phyloP scores from a whole-genome alignment of 345 rosid genomes.

The Conringia planisiliqua region DNA sequence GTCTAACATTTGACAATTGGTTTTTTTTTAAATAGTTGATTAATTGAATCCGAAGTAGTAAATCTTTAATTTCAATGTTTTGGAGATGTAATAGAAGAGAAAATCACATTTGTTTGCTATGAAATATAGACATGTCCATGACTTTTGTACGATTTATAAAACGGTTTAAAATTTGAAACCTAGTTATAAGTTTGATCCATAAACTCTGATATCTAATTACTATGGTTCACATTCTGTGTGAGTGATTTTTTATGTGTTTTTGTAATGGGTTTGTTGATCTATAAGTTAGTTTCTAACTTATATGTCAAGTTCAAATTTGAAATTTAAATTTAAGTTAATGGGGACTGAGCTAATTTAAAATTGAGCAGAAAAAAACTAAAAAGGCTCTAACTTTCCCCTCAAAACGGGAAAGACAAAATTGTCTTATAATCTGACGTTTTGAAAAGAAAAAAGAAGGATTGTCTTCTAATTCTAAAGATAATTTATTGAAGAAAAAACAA shows the following conservation, averaged over 20 bases:
- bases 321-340: slow-evolving; percentile 9
- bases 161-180: background rate
- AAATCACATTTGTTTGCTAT: background rate
- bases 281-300: too few relatives aligned
- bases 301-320: slow-evolving; percentile 10
- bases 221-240: background rate
- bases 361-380: slow-evolving; percentile 1
- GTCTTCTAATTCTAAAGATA: slow-evolving; percentile 15
- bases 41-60: background rate
- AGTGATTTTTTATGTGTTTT: too few relatives aligned
- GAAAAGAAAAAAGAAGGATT: background rate
- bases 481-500: background rate
- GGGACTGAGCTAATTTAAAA: slow-evolving; percentile 1
- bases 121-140: background rate
- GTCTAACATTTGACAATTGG: slow-evolving; percentile 26
- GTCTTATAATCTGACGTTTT: slow-evolving; percentile 10
- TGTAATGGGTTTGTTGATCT: too few relatives aligned
- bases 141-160: background rate
- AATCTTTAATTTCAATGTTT: background rate
- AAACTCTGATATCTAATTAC: background rate
- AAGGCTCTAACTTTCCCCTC: slow-evolving; percentile 28
- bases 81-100: background rate
- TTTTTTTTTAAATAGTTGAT: background rate
- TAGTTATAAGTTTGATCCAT: background rate
- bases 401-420: slow-evolving; percentile 29